phyloP scores from a whole-genome alignment of 2,329 filamentous ascomycete genomes.

The Claviceps monticola region DNA sequence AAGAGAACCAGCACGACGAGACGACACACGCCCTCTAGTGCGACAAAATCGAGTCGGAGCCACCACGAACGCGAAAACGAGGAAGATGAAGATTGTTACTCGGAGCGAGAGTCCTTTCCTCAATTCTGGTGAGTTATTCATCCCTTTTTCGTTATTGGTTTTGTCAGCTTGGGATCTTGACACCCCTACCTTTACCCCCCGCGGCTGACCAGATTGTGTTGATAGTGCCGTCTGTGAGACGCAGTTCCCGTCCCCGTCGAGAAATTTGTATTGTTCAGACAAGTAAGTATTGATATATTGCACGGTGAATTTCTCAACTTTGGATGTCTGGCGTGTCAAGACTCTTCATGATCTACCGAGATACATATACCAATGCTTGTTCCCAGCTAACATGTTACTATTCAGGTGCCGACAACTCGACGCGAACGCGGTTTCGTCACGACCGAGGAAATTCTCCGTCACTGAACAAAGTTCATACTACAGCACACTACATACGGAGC shows the following conservation, averaged over 20 bases:
- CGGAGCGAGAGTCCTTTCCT: slow-evolving; percentile 49
- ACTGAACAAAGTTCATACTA: slow-evolving; percentile 29
- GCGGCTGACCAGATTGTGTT: not conserved
- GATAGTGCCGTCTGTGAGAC: slow-evolving; percentile 53
- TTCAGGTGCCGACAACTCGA: slow-evolving; percentile 40
- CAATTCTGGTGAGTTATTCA: slow-evolving; percentile 43
- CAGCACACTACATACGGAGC: slow-evolving; percentile 33
- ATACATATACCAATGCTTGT: not conserved
- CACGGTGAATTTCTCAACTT: no score
- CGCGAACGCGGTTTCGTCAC: slow-evolving; percentile 23
- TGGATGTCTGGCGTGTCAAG: no score
- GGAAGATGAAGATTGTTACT: slow-evolving; percentile 34
- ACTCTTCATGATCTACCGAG: no score
- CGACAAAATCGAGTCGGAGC: slow-evolving; percentile 36
- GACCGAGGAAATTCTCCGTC: not conserved
- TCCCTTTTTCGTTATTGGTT: no score
- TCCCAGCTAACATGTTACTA: not conserved
- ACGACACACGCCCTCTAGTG: slow-evolving; percentile 25
- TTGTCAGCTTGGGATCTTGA: not conserved
- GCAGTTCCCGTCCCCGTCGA: slow-evolving; percentile 45
- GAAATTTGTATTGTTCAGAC: slow-evolving; percentile 49
- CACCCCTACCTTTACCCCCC: not conserved
- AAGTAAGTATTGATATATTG: slow-evolving; percentile 29
- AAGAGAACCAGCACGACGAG: slow-evolving; percentile 33
- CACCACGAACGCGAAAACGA: slow-evolving; percentile 38